Evolutionary conservation across 2,329 filamentous ascomycete genomes (phyloP).

Genomic region (Xylaria sp.): DNA sequence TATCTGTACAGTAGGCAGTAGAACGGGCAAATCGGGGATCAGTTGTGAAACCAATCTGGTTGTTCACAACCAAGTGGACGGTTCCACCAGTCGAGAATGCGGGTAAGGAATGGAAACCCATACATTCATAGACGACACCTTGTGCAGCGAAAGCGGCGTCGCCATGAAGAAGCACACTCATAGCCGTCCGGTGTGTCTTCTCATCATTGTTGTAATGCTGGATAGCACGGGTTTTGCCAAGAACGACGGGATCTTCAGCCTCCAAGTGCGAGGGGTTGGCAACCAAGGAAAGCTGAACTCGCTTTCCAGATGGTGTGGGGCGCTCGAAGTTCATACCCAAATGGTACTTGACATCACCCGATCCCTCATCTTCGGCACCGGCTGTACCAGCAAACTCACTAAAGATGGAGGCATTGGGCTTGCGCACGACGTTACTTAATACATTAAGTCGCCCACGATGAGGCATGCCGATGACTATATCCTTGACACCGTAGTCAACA

Average conservation of each 20-base stretch:
- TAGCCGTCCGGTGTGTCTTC: constrained; percentile 83
- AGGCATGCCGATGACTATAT: constrained; percentile 99
- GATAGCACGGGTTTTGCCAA: constrained; percentile 96
- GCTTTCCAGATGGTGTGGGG: constrained; percentile 96
- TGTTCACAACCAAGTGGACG: constrained; percentile 97
- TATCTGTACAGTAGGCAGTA: constrained; percentile 98
- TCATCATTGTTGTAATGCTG: constrained; percentile 99
- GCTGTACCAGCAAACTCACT: constrained; percentile 92
- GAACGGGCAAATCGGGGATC: constrained; percentile 97
- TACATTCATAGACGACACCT: constrained; percentile 97
- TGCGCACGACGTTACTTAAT: constrained; percentile 96
- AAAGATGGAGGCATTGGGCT: constrained; percentile 99
- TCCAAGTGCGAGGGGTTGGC: constrained; percentile 98
- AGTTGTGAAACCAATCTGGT: constrained; percentile 99
- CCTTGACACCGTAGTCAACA: constrained; percentile 97
- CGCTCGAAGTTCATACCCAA: constrained; percentile 99
- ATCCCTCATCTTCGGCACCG: constrained; percentile 91
- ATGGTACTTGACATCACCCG: constrained; percentile 99
- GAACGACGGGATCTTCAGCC: constrained; percentile 95
- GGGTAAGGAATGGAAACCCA: constrained; percentile 95
- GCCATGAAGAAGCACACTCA: constrained; percentile 95
- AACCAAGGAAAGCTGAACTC: constrained; percentile 97
- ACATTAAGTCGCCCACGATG: constrained; percentile 98
- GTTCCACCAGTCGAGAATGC: constrained; percentile 97
- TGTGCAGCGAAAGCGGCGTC: constrained; percentile 96